These are phyloP conservation scores for Lentinula lateritia DNA, from an alignment of 768 basidiomycete species.

Conservation along the genomic window DNA sequence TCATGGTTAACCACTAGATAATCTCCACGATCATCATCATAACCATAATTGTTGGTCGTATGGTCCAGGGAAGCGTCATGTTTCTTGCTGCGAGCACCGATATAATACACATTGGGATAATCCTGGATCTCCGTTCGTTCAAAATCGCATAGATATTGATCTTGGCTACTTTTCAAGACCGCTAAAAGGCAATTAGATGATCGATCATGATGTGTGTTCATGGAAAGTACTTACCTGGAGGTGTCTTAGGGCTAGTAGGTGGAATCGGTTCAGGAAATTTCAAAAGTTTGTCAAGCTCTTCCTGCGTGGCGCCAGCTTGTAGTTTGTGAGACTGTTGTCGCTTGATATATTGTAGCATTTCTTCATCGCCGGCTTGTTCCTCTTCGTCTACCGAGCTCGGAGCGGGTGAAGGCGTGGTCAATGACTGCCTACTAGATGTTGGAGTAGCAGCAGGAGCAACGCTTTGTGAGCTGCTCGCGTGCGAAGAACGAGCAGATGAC, in stretches of 20 bases:
- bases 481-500: constrained; percentile 50
- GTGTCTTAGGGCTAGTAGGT: constrained; percentile 60
- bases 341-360: constrained; percentile 93
- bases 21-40: constrained; percentile 97
- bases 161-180: constrained; percentile 60
- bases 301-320: constrained; percentile 76
- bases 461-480: constrained; percentile 43
- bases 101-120: constrained; percentile 75
- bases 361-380: constrained; percentile 86
- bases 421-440: constrained; percentile 66
- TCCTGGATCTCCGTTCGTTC: constrained; percentile 92
- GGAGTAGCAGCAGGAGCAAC: constrained; percentile 53
- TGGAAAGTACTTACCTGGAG: constrained; percentile 52
- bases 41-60: constrained; percentile 84
- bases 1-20: constrained; percentile 88
- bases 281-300: constrained; percentile 82
- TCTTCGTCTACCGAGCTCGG: constrained; percentile 79
- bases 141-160: constrained; percentile 74
- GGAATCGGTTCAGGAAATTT: constrained; percentile 89
- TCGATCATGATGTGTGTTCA: background rate
- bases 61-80: constrained; percentile 71
- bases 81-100: constrained; percentile 79
- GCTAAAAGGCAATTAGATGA: constrained; percentile 31
- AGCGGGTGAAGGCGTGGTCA: constrained; percentile 82
- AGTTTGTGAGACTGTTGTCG: constrained; percentile 87